Evolutionary conservation across 2,329 filamentous ascomycete genomes (phyloP).

Genomic region (Alternaria metachromatica): DNA sequence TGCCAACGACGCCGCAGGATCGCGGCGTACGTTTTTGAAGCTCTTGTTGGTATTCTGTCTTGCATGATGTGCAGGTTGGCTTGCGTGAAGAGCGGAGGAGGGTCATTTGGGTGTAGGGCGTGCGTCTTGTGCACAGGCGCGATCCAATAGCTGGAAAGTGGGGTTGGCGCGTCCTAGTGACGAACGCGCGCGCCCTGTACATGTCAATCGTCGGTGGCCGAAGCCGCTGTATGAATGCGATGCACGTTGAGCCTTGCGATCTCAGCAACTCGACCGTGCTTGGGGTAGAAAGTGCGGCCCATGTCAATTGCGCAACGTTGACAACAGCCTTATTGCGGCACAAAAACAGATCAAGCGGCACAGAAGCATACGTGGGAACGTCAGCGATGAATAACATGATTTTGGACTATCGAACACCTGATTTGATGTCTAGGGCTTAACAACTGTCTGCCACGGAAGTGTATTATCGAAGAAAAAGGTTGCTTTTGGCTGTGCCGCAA

Average conservation of each 20-base stretch:
- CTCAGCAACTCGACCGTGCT: not conserved
- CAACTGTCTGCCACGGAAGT: conserved; percentile 27
- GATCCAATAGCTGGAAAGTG: not conserved
- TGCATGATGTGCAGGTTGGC: not conserved
- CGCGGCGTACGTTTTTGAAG: not conserved
- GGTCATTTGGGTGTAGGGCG: conserved; percentile 1
- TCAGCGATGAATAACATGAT: not conserved
- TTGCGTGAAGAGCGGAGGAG: not conserved
- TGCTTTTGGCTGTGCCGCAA: conserved; percentile 22
- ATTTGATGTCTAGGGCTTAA: conserved; percentile 22
- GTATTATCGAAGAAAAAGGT: conserved; percentile 38
- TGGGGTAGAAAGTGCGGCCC: not conserved
- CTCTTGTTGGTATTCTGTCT: not conserved
- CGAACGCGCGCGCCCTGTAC: conserved; percentile 7
- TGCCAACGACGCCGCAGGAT: not conserved
- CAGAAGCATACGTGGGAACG: not conserved
- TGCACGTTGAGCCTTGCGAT: not conserved
- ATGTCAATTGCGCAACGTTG: not conserved
- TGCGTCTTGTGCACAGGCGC: conserved; percentile 4
- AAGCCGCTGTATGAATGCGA: not conserved
- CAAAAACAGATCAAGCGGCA: not conserved
- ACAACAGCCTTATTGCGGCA: not conserved
- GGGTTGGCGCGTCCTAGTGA: not conserved
- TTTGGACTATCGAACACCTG: not conserved
- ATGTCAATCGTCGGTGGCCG: conserved; percentile 3